Evolutionary conservation across 2,329 filamentous ascomycete species (phyloP), one percentile per base, ranked within the genome.

Genomic region (Ilyonectria sp.): DNA sequence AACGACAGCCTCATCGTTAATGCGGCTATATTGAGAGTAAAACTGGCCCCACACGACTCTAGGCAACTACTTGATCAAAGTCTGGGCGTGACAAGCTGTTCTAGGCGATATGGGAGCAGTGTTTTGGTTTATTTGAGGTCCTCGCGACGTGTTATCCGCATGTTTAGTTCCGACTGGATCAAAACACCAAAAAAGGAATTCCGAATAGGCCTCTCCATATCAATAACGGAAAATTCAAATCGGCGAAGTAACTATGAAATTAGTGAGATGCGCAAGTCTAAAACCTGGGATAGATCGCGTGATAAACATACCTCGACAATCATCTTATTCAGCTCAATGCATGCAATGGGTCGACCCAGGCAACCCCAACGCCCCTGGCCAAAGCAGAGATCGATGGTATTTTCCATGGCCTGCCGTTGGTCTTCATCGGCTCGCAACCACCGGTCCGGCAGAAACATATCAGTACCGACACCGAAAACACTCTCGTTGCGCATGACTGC

Each of bases 311-410:
- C 60, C 60, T 64, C 55, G 13, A 57, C 35, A 23, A 64, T n/a
- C 60, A 67, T 60, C 37, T 64, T 64, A 8, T 67, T 60, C 3
- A 64, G 60, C 29, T 67, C 60, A 9, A 67, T 60, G 19, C 52
- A 29, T 2, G 55, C 60, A 37, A 67, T 63, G 1, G 60, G 60
- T 11, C 60, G 40, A 17, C 64, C 63, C 8, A 63, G 19, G 31
- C 64, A 63, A 11, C 47, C 54, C 59, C 59, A 63, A 15, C 59
- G 46, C 4, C 65, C 60, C 17, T 67, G 50, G 2, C 65, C 60
- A 9, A 67, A 67, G 35, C 49, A 60, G 5, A 63, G 29, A 15
- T 63, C 65, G 13, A 63, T 21, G 2, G 55, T 60, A 11, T 56
- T 56, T 37, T 63, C 49, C 65, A 67, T 63, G 8, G 26, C 40